phyloP scores from a whole-genome alignment of 1,284 basidiomycete species.

The Cryptococcus wingfieldii region DNA sequence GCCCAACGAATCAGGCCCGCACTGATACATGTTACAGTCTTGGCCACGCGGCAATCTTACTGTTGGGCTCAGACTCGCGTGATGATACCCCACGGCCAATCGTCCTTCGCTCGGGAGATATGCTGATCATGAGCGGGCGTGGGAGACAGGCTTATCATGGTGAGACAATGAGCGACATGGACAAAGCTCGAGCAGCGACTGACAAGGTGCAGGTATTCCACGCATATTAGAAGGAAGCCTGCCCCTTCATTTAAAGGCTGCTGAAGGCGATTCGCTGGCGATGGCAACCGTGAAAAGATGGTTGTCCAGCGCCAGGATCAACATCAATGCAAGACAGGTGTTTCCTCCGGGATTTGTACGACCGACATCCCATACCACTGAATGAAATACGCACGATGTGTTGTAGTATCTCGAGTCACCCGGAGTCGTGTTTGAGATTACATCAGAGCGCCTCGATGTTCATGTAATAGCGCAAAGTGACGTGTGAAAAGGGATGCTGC shows the following conservation, averaged over 20 bases:
- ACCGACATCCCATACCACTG: not conserved
- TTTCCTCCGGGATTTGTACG: conserved; percentile 46
- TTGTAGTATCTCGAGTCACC: too few species aligned
- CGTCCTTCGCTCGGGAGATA: conserved; percentile 78
- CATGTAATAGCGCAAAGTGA: too few species aligned
- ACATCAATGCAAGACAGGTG: conserved; percentile 82
- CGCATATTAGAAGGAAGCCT: conserved; percentile 74
- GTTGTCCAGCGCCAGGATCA: conserved; percentile 55
- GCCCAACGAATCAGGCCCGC: not conserved
- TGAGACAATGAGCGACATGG: conserved; percentile 34
- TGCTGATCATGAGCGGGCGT: conserved; percentile 82
- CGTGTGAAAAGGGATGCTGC: too few species aligned
- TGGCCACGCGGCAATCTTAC: conserved; percentile 78
- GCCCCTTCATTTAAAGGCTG: conserved; percentile 58
- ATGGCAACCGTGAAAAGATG: conserved; percentile 58
- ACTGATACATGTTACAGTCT: conserved; percentile 55
- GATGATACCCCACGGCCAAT: conserved; percentile 71
- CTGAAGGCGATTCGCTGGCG: conserved; percentile 23
- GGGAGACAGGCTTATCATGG: conserved; percentile 83
- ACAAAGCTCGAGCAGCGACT: not conserved
- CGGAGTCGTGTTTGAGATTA: too few species aligned
- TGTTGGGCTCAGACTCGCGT: conserved; percentile 76
- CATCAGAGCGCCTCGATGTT: too few species aligned
- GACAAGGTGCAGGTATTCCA: conserved; percentile 63
- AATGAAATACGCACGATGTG: too few species aligned